These are phyloP conservation scores for Acephala macrosclerotiorum DNA, from an alignment of 2,329 filamentous ascomycete species.

Conservation along the genomic window DNA sequence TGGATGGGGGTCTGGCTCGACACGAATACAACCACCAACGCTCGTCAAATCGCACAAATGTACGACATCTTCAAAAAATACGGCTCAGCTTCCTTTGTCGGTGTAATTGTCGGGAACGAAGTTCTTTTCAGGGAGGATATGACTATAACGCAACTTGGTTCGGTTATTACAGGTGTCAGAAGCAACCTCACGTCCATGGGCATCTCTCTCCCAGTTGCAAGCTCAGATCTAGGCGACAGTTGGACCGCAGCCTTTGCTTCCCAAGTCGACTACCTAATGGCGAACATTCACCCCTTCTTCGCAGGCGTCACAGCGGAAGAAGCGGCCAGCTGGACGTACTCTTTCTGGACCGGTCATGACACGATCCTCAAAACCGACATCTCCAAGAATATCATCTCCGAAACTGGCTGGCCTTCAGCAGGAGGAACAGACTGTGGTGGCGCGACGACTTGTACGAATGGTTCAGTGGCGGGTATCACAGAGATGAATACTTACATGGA, in stretches of 20 bases:
- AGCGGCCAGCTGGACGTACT: slow-evolving; percentile 81
- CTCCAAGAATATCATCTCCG: slow-evolving; percentile 80
- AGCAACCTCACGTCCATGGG: slow-evolving; percentile 72
- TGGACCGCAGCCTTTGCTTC: slow-evolving; percentile 76
- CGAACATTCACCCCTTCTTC: slow-evolving; percentile 97
- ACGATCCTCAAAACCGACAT: slow-evolving; percentile 65
- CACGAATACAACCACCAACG: slow-evolving; percentile 81
- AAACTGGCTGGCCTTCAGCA: slow-evolving; percentile 88
- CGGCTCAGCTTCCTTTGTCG: slow-evolving; percentile 74
- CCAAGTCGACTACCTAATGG: slow-evolving; percentile 88
- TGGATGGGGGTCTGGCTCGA: slow-evolving; percentile 97
- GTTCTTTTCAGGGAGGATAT: slow-evolving; percentile 81
- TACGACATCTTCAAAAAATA: slow-evolving; percentile 81
- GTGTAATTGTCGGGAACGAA: slow-evolving; percentile 84
- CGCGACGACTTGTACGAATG: slow-evolving; percentile 63
- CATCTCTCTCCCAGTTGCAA: slow-evolving; percentile 78
- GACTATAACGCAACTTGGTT: slow-evolving; percentile 67
- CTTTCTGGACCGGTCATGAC: slow-evolving; percentile 80
- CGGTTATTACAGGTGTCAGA: slow-evolving; percentile 72
- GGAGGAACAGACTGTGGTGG: slow-evolving; percentile 82
- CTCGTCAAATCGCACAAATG: slow-evolving; percentile 82
- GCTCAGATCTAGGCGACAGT: slow-evolving; percentile 87
- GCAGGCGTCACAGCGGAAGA: slow-evolving; percentile 73
- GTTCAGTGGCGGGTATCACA: slow-evolving; percentile 78
- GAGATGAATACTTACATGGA: slow-evolving; percentile 88